A percentile compares a stretch with the other conserved stretches of the same genome.
phyloP scores from a whole-genome alignment of 768 basidiomycete genomes.

The Lactarius hengduanensis region DNA sequence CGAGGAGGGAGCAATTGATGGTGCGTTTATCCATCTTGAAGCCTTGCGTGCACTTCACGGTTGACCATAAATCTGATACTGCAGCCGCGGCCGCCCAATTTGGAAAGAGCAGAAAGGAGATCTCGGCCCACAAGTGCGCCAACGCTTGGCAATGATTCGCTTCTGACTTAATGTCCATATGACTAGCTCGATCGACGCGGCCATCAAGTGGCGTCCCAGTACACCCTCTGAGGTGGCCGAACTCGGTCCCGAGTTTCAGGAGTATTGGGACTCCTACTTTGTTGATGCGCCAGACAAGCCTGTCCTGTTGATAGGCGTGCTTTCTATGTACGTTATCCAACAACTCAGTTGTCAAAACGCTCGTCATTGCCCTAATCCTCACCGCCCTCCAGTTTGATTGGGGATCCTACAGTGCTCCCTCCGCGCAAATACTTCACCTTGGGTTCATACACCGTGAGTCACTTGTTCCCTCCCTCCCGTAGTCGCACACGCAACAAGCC shows the following conservation, averaged over 20 bases:
- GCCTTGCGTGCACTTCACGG: background rate
- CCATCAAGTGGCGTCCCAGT: slow-evolving; percentile 31
- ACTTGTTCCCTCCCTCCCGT: background rate
- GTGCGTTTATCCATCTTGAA: slow-evolving; percentile 28
- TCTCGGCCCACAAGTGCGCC: slow-evolving; percentile 56
- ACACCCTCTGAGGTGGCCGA: slow-evolving; percentile 27
- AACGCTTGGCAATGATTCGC: slow-evolving; percentile 19
- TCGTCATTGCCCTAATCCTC: background rate
- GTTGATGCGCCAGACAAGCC: slow-evolving; percentile 31
- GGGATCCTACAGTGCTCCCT: slow-evolving; percentile 1
- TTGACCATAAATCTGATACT: background rate
- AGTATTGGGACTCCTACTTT: slow-evolving; percentile 30
- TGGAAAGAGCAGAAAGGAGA: slow-evolving; percentile 40
- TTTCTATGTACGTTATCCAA: slow-evolving; percentile 23
- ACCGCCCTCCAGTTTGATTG: background rate
- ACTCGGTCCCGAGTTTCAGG: slow-evolving; percentile 30
- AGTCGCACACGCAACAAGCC: background rate
- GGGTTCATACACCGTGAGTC: slow-evolving; percentile 14
- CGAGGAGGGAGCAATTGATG: slow-evolving; percentile 22
- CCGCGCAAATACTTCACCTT: slow-evolving; percentile 27
- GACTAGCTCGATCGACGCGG: slow-evolving; percentile 31
- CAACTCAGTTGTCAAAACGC: background rate
- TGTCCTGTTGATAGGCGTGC: slow-evolving; percentile 20
- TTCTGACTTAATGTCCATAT: background rate
- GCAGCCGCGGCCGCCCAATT: slow-evolving; percentile 40